phyloP scores from a whole-genome alignment of 768 basidiomycete species.

The Psilocybe sp. region DNA sequence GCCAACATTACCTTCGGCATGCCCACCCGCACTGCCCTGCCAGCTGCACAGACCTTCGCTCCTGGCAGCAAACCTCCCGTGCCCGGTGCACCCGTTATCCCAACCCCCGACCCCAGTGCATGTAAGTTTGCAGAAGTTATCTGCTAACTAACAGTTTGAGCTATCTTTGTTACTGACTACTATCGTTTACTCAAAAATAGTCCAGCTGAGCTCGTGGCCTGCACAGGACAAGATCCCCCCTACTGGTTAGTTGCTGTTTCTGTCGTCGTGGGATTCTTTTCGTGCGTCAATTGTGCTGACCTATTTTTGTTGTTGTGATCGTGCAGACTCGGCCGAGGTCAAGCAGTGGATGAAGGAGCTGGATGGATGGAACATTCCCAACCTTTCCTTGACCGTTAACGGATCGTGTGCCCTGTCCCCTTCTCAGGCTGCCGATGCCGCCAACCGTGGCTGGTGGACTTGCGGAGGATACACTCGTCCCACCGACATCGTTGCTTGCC shows the following conservation, averaged over 20 bases:
- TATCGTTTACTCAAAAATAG: constrained; percentile 7
- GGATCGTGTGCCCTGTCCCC: constrained; percentile 67
- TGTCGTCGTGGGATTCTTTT: not conserved
- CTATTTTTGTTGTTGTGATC: no score
- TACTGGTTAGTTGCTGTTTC: constrained; percentile 40
- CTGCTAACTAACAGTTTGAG: not conserved
- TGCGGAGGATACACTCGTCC: constrained; percentile 69
- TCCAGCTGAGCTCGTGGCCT: constrained; percentile 48
- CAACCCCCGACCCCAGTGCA: constrained; percentile 31
- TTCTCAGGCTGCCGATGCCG: constrained; percentile 47
- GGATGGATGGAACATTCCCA: constrained; percentile 66
- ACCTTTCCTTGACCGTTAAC: constrained; percentile 46
- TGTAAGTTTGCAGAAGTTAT: constrained; percentile 36
- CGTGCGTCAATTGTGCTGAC: not conserved
- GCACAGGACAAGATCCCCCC: constrained; percentile 60
- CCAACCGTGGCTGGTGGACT: constrained; percentile 83
- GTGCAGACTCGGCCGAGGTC: constrained; percentile 56
- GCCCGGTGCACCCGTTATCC: constrained; percentile 63
- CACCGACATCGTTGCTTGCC: constrained; percentile 66
- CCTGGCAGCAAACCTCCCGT: constrained; percentile 62
- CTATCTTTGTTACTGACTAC: not conserved
- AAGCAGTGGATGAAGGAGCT: constrained; percentile 74
- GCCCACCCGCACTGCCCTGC: constrained; percentile 45
- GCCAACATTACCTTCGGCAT: constrained; percentile 60
- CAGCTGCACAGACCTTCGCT: constrained; percentile 49